These are phyloP conservation scores for Arthrobotrys entomopaga DNA, from an alignment of 2,329 filamentous ascomycete species.

Conservation along the genomic window DNA sequence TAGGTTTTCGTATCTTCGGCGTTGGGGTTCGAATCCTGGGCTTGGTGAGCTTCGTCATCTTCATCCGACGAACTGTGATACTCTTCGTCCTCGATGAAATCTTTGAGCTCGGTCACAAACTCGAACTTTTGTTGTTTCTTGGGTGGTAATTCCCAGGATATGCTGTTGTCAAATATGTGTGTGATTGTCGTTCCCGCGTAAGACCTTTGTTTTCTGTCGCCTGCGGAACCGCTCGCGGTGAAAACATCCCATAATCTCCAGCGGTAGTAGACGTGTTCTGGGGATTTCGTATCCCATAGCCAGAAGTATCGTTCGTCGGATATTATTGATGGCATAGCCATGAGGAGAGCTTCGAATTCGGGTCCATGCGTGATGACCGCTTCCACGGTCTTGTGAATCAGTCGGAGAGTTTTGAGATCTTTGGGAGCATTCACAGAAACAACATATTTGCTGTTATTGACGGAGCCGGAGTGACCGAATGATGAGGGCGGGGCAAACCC, in stretches of 20 bases:
- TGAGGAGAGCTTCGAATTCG: constrained; percentile 90
- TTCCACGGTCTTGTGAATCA: constrained; percentile 90
- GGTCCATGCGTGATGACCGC: constrained; percentile 80
- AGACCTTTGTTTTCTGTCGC: constrained; percentile 39
- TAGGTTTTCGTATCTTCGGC: constrained; percentile 68
- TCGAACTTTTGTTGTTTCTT: constrained; percentile 80
- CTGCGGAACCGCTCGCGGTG: constrained; percentile 44
- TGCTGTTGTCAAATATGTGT: constrained; percentile 76
- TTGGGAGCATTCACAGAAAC: constrained; percentile 79
- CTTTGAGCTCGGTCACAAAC: constrained; percentile 78
- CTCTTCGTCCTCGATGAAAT: constrained; percentile 83
- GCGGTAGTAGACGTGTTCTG: constrained; percentile 87
- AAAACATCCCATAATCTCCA: constrained; percentile 89
- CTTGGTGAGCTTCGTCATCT: constrained; percentile 68
- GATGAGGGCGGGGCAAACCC: constrained; percentile 81
- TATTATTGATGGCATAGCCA: constrained; percentile 85
- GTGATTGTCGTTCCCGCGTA: constrained; percentile 54
- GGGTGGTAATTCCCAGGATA: constrained; percentile 74
- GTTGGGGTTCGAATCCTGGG: constrained; percentile 58
- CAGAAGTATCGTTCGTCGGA: constrained; percentile 90
- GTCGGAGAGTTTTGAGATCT: constrained; percentile 79
- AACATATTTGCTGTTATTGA: constrained; percentile 62
- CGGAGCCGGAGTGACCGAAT: constrained; percentile 66
- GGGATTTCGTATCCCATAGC: constrained; percentile 85
- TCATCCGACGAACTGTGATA: constrained; percentile 90